Conservation (phyloP, 2,329 filamentous ascomycete genomes). For the Colletotrichum abscissum region DNA sequence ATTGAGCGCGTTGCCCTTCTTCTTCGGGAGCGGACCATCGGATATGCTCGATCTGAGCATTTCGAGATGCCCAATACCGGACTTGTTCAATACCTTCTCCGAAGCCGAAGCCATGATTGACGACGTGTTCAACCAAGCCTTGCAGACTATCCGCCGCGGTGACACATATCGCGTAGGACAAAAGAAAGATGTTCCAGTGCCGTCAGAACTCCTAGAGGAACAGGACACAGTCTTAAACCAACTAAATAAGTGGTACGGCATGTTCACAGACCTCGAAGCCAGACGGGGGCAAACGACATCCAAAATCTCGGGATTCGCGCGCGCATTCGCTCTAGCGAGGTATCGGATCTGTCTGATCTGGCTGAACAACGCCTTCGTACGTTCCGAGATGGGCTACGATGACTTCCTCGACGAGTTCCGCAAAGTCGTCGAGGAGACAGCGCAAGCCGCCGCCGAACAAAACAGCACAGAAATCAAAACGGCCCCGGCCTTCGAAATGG, state of each 20-base stretch:
- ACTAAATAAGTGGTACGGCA: conserved; percentile 13
- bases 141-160: conserved; percentile 44
- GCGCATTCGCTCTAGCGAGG: conserved; percentile 1
- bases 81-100: conserved; percentile 25
- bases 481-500: conserved; percentile 19
- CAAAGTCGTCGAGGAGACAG: conserved; percentile 47
- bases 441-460: neutral
- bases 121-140: conserved; percentile 40
- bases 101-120: conserved; percentile 47
- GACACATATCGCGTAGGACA: conserved; percentile 41
- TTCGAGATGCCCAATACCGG: neutral
- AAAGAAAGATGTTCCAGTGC: conserved; percentile 3
- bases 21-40: neutral
- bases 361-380: neutral
- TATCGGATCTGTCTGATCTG: conserved; percentile 10
- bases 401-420: conserved; percentile 47
- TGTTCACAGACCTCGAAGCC: conserved; percentile 39
- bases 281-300: neutral
- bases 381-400: conserved; percentile 48
- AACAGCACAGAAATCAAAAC: neutral
- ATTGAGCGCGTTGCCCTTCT: conserved; percentile 3
- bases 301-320: neutral
- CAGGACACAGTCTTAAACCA: neutral
- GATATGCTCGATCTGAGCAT: conserved; percentile 30
- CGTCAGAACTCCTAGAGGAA: conserved; percentile 31